These are phyloP conservation scores for Rosa rugosa DNA, from an alignment of 306 rosid species.

Conservation along the genomic window DNA sequence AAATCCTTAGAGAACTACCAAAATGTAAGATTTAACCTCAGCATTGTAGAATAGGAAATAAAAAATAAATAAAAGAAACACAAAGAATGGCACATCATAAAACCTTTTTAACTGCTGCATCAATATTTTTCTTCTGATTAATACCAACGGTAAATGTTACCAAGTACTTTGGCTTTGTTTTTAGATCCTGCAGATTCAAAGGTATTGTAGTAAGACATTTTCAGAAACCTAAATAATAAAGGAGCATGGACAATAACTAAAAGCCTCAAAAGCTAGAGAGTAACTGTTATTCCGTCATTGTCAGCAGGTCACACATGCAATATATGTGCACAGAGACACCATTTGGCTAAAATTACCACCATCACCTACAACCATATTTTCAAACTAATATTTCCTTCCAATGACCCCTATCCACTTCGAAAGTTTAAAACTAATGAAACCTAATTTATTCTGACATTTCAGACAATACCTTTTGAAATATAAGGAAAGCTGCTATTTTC, in stretches of 20 bases:
- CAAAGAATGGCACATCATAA: constrained; percentile 7
- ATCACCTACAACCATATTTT: not conserved
- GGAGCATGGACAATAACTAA: constrained; percentile 3
- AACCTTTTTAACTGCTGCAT: constrained; percentile 85
- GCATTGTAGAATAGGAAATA: constrained; percentile 20
- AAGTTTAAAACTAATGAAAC: not conserved
- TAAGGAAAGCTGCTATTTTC: not conserved
- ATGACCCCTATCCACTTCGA: not conserved
- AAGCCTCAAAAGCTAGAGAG: not conserved
- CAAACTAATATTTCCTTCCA: constrained; percentile 3
- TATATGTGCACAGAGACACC: constrained; percentile 8
- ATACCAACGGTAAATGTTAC: constrained; percentile 92
- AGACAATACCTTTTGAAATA: not conserved
- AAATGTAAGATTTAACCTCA: constrained; percentile 33
- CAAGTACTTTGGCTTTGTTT: constrained; percentile 81
- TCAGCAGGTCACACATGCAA: not conserved
- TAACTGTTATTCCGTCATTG: not conserved
- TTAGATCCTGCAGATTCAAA: constrained; percentile 77
- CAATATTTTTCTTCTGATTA: constrained; percentile 76
- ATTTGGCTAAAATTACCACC: not conserved
- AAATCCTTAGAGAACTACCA: constrained; percentile 92
- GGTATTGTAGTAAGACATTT: constrained; percentile 24
- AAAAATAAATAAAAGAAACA: not conserved
- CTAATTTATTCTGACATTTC: not conserved
- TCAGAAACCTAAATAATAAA: constrained; percentile 7